Base-by-base conservation (phyloP, 495 filamentous ascomycete species). In the Penicillium subrubescens region DNA sequence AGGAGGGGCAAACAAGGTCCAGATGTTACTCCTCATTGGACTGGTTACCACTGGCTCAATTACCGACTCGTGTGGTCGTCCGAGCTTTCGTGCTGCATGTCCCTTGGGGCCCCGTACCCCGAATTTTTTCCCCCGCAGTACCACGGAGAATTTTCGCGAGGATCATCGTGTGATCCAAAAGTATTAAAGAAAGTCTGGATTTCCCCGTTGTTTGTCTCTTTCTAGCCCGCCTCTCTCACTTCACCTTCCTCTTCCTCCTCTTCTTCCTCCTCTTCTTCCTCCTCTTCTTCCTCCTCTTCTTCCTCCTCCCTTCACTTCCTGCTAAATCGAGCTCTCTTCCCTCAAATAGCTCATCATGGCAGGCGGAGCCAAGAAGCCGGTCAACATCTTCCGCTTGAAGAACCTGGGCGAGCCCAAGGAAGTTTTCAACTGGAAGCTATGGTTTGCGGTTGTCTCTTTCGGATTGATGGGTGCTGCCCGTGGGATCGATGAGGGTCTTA, bases 401-500 rank as follows among this genome's bases (percentile, higher is more conserved):
- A 74, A 82, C 54, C 66, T 80, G 21, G 78, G 77, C 34, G 85
- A 88, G 56, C 87, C 88, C 3, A 82, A 82, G 46, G 75, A 84
- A 52, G 72, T 86, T 57, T 86, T 88, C 74, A 90, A 90, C 69
- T 88, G 86, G 86, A 73, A 83, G 34, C 74, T 90, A 67, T 87
- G 85, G 84, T 86, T 89, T 62, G 85, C 87, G 19, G 87, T 90
- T 27, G 33, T 88, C 63, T 88, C 87, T 0, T 89, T 90, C 51
- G 88, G 87, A 29, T 83, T 90, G 12, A 85, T 91, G 75, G 89
- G 89, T 57, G 89, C 89, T 29, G 89, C 89, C 17, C 73, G 80
- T 8, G 80, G 80, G 62, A 70, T 92, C n/a, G 89, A 92, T 65
- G 89, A 92, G 71, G 89, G 89, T 35, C 77, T 91, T 48, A 91